phyloP scores from a whole-genome alignment of 208 protist genomes.

The Crithidia sp. region DNA sequence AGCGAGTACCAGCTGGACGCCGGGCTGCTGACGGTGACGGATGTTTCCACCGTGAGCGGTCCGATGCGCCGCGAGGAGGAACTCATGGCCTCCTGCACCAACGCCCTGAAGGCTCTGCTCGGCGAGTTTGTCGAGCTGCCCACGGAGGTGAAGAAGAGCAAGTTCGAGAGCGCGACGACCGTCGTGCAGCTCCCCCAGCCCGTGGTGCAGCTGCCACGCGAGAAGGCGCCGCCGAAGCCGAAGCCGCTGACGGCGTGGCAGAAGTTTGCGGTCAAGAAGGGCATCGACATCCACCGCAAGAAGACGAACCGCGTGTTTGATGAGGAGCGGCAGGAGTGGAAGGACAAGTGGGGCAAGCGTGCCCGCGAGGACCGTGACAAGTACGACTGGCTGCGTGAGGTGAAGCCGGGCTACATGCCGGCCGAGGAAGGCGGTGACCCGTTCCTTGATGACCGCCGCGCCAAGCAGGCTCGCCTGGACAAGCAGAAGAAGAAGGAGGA shows the following conservation, averaged over 20 bases:
- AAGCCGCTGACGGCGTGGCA: slow-evolving; percentile 93
- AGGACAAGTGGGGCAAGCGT: slow-evolving; percentile 93
- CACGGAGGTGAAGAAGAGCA: slow-evolving; percentile 76
- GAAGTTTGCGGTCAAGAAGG: slow-evolving; percentile 94
- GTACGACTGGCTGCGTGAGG: slow-evolving; percentile 93
- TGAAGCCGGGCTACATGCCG: slow-evolving; percentile 86
- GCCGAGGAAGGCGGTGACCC: slow-evolving; percentile 90
- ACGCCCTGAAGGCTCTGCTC: slow-evolving; percentile 71
- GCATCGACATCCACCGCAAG: slow-evolving; percentile 91
- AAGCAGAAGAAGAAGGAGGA: slow-evolving; percentile 92
- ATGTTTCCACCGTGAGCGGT: slow-evolving; percentile 82
- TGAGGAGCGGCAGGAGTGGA: slow-evolving; percentile 90
- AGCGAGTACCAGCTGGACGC: slow-evolving; percentile 81
- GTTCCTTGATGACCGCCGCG: slow-evolving; percentile 89
- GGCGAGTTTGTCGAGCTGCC: slow-evolving; percentile 74
- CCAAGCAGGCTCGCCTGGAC: slow-evolving; percentile 85
- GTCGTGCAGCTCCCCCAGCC: slow-evolving; percentile 86
- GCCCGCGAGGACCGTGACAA: slow-evolving; percentile 89
- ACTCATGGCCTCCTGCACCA: slow-evolving; percentile 63
- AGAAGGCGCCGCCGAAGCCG: slow-evolving; percentile 90
- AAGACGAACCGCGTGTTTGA: slow-evolving; percentile 91
- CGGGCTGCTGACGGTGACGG: slow-evolving; percentile 81
- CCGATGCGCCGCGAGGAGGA: slow-evolving; percentile 83
- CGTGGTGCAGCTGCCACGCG: slow-evolving; percentile 85
- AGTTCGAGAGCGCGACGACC: slow-evolving; percentile 70